Conservation (phyloP, 192 early-diverging fungal species). For the Entomortierella beljakovae region DNA sequence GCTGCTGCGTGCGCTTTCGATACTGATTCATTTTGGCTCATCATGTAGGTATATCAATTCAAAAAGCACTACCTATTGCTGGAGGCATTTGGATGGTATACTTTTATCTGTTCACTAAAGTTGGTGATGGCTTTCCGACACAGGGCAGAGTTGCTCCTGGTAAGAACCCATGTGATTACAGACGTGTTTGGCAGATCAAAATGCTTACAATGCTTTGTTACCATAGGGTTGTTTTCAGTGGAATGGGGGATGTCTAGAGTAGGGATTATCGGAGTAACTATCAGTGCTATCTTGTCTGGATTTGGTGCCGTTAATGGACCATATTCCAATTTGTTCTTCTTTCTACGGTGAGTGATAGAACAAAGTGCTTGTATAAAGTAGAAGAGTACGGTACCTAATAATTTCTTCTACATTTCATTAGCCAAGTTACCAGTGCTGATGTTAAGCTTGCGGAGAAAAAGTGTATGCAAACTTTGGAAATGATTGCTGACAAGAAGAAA, state of each 20-base stretch:
- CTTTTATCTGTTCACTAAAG: constrained; percentile 71
- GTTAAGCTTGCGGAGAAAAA: constrained; percentile 73
- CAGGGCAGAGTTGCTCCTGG: constrained; percentile 47
- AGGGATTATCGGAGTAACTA: constrained; percentile 89
- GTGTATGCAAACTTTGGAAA: constrained; percentile 73
- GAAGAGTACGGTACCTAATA: background rate
- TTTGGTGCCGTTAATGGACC: constrained; percentile 96
- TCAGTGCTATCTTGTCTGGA: constrained; percentile 94
- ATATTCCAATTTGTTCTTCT: constrained; percentile 85
- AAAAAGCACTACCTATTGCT: constrained; percentile 41
- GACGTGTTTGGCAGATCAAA: background rate
- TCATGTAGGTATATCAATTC: constrained; percentile 30
- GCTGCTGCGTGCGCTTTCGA: constrained; percentile 3
- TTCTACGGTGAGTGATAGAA: constrained; percentile 70
- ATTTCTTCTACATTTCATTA: constrained; percentile 10
- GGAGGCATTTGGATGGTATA: constrained; percentile 44
- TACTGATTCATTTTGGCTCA: background rate
- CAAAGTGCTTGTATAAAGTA: background rate
- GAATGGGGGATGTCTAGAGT: constrained; percentile 85
- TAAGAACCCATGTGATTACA: background rate
- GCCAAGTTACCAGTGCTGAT: constrained; percentile 60
- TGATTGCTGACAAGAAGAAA: constrained; percentile 76
- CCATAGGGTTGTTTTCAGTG: constrained; percentile 57
- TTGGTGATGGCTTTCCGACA: constrained; percentile 70
- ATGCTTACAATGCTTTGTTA: background rate